Percentiles rank a stretch among this genome's conserved stretches.
Conservation (phyloP, 2,329 filamentous ascomycete species). For the Immersiporthe knoxdaviesiana region DNA sequence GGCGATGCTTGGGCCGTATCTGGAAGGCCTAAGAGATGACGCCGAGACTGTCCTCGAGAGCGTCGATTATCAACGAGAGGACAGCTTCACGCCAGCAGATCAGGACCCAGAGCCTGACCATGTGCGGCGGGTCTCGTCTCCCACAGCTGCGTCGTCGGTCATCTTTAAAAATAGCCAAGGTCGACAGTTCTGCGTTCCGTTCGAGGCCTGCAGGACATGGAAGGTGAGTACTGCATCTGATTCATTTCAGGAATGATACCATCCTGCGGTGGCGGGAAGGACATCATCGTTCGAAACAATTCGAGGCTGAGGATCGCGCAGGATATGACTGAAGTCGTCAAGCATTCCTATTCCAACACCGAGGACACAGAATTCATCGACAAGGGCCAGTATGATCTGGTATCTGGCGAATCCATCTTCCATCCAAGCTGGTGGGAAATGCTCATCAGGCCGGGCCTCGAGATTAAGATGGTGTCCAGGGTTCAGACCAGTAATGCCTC, state of each 20-base stretch:
- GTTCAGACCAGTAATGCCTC: background rate
- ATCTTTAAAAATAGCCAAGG: background rate
- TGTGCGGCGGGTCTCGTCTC: background rate
- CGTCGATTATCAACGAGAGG: constrained; percentile 10
- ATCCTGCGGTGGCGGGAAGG: background rate
- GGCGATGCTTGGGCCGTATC: constrained; percentile 9
- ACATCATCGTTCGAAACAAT: background rate
- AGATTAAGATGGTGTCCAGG: background rate
- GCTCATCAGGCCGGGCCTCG: constrained; percentile 2
- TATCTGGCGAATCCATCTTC: background rate
- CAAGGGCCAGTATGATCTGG: constrained; percentile 1
- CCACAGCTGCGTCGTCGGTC: background rate
- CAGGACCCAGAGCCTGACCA: background rate
- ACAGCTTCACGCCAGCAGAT: background rate
- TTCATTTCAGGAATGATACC: too few relatives aligned
- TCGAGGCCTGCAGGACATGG: constrained; percentile 18
- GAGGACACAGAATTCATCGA: background rate
- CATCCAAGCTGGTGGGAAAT: background rate
- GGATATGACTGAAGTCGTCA: constrained; percentile 15
- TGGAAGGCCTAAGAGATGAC: constrained; percentile 10
- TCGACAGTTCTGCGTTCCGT: background rate
- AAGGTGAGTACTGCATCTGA: background rate
- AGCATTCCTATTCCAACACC: background rate
- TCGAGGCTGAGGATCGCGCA: background rate
- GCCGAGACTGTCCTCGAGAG: constrained; percentile 11